phyloP scores from a whole-genome alignment of 2,329 filamentous ascomycete species.

The Nemania diffusa region DNA sequence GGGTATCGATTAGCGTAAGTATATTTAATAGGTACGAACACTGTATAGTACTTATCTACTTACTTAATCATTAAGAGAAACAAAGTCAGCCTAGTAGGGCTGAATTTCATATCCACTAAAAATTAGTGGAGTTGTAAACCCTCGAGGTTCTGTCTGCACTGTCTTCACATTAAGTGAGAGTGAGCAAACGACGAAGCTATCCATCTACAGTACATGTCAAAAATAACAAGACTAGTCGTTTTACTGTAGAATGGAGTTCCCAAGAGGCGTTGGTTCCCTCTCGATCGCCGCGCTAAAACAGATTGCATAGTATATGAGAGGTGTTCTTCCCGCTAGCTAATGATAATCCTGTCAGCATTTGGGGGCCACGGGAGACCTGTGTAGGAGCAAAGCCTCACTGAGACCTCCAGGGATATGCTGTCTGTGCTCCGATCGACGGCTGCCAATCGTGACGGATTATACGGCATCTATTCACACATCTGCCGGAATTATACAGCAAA shows the following conservation, averaged over 20 bases:
- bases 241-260: background rate
- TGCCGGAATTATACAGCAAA: background rate
- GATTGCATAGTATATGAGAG: constrained; percentile 11
- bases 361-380: constrained; percentile 33
- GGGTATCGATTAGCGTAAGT: constrained; percentile 2
- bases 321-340: constrained; percentile 13
- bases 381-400: constrained; percentile 33
- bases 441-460: background rate
- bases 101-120: constrained; percentile 32
- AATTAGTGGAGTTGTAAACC: constrained; percentile 17
- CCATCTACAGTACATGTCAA: no score
- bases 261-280: constrained; percentile 32
- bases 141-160: background rate
- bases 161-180: constrained; percentile 9
- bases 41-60: background rate
- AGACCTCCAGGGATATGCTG: constrained; percentile 7
- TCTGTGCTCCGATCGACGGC: constrained; percentile 8
- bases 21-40: no score
- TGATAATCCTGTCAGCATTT: constrained; percentile 32
- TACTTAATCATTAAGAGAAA: constrained; percentile 23
- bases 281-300: constrained; percentile 22
- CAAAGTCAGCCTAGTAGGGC: constrained; percentile 35
- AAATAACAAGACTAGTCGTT: no score
- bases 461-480: constrained; percentile 1
- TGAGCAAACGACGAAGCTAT: constrained; percentile 9